Conservation (phyloP, 2,329 filamentous ascomycete genomes). For the Colletotrichum orbiculare region DNA sequence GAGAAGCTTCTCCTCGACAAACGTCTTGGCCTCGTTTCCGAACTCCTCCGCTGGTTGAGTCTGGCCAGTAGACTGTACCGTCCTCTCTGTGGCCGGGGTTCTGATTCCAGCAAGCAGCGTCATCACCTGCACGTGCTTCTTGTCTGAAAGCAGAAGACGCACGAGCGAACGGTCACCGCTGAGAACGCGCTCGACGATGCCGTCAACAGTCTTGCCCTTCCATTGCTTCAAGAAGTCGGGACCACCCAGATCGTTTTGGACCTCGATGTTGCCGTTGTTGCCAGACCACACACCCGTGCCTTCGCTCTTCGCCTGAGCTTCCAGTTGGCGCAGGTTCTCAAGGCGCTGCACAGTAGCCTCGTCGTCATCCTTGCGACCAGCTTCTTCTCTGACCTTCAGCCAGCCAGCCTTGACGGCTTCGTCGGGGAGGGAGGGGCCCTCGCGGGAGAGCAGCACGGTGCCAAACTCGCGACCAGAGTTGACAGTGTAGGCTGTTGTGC, state of each 20-base stretch:
- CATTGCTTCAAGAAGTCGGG: conserved; percentile 83
- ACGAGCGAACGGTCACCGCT: conserved; percentile 91
- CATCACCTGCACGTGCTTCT: conserved; percentile 89
- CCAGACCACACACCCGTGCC: conserved; percentile 85
- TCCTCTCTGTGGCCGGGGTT: conserved; percentile 88
- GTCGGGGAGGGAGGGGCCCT: conserved; percentile 83
- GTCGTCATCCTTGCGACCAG: conserved; percentile 88
- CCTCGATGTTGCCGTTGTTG: conserved; percentile 74
- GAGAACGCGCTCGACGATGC: conserved; percentile 89
- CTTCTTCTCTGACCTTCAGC: conserved; percentile 94
- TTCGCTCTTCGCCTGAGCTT: conserved; percentile 81
- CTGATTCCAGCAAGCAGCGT: conserved; percentile 90
- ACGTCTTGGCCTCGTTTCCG: conserved; percentile 88
- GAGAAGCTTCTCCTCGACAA: conserved; percentile 86
- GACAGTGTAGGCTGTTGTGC: conserved; percentile 87
- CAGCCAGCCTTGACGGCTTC: conserved; percentile 88
- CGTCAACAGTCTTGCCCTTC: conserved; percentile 87
- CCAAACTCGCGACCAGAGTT: conserved; percentile 92
- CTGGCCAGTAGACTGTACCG: conserved; percentile 80
- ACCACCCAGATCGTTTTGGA: conserved; percentile 83
- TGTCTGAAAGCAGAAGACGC: conserved; percentile 81
- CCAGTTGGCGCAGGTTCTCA: conserved; percentile 80
- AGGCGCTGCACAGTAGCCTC: conserved; percentile 79
- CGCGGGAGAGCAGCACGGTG: conserved; percentile 75
- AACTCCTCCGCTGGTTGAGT: conserved; percentile 88